Evolutionary conservation across 805 yeast genomes (phyloP).

Genomic region (Metschnikowia colocasiae): DNA sequence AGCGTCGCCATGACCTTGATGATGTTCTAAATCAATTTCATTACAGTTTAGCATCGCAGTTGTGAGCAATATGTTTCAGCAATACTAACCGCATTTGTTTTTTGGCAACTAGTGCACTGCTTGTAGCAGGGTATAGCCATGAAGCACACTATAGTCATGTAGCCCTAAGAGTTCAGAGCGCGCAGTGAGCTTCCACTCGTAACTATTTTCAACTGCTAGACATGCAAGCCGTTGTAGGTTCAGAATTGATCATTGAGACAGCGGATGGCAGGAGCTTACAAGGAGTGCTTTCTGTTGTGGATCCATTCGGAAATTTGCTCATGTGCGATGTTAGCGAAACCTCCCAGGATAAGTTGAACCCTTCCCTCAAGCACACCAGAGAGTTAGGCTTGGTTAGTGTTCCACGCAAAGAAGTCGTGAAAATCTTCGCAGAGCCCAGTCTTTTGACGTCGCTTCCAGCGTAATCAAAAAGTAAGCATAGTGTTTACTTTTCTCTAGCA

Average conservation of each 20-base stretch:
- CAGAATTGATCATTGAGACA: conserved; percentile 25
- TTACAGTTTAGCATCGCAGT: not conserved
- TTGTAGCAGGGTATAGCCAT: not conserved
- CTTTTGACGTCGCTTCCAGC: conserved; percentile 1
- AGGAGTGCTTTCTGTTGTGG: conserved; percentile 39
- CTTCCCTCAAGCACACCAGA: conserved; percentile 20
- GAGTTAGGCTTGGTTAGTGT: conserved; percentile 28
- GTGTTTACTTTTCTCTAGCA: not conserved
- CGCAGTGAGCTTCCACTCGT: not conserved
- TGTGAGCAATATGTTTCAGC: not conserved
- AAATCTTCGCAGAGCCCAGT: conserved; percentile 7
- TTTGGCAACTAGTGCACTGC: not conserved
- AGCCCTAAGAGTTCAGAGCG: not conserved
- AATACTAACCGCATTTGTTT: not conserved
- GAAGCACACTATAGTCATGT: not conserved
- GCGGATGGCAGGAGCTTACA: conserved; percentile 32
- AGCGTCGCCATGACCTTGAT: not conserved
- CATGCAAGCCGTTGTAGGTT: conserved; percentile 27
- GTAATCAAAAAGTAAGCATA: not conserved
- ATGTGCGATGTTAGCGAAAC: conserved; percentile 35
- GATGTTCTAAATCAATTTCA: not conserved
- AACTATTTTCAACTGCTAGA: not conserved
- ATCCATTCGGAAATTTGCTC: conserved; percentile 42
- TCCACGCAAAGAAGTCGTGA: conserved; percentile 19
- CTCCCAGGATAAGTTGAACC: conserved; percentile 25